Evolutionary conservation across 371 early-diverging fungal genomes (phyloP).

Genomic region (Mortierella sp.): DNA sequence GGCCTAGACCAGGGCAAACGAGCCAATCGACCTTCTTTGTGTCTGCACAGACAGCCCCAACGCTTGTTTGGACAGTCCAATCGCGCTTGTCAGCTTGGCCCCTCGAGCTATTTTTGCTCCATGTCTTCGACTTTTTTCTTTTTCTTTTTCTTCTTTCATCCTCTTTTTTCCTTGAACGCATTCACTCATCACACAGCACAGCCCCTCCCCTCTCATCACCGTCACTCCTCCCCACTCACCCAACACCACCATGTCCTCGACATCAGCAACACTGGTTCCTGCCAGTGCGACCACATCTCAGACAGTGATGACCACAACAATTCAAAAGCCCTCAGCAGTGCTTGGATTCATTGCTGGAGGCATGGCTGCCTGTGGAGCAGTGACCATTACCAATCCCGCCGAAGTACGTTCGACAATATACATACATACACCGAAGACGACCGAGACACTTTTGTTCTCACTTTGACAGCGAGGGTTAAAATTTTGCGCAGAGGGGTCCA

Average conservation of each 20-base stretch:
- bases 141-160: background rate
- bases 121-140: background rate
- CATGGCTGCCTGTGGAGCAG: slow-evolving; percentile 88
- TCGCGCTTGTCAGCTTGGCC: no score
- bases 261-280: background rate
- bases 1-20: no score
- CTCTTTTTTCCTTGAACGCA: background rate
- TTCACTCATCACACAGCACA: no score
- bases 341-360: slow-evolving; percentile 78
- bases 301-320: background rate
- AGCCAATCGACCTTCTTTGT: no score
- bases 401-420: slow-evolving; percentile 67
- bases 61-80: no score
- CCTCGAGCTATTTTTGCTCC: no score
- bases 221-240: no score
- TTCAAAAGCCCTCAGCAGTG: slow-evolving; percentile 12
- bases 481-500: slow-evolving; percentile 7
- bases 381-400: slow-evolving; percentile 92
- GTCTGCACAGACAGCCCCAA: no score
- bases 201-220: background rate
- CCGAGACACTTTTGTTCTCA: no score
- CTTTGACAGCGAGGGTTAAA: no score
- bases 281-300: background rate
- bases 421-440: background rate
- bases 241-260: background rate